These are phyloP conservation scores for Leptographium wingfieldii DNA, from an alignment of 2,329 filamentous ascomycete genomes.

Conservation along the genomic window DNA sequence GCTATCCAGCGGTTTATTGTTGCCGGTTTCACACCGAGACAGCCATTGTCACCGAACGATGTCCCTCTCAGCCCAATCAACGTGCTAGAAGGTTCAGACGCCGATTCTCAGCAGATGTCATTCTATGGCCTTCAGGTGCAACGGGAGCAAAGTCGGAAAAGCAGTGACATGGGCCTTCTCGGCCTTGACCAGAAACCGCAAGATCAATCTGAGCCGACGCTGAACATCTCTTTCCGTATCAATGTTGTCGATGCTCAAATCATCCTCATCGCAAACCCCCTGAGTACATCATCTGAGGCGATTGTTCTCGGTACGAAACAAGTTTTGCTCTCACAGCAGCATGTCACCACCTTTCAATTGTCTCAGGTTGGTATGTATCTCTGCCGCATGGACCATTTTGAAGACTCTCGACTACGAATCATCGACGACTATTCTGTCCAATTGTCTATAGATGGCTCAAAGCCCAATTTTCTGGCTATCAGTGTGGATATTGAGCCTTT, in stretches of 20 bases:
- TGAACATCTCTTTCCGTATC: slow-evolving; percentile 75
- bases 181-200: slow-evolving; percentile 4
- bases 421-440: slow-evolving; percentile 94
- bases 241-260: slow-evolving; percentile 95
- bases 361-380: slow-evolving; percentile 96
- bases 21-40: slow-evolving; percentile 55
- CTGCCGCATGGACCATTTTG: slow-evolving; percentile 96
- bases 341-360: slow-evolving; percentile 85
- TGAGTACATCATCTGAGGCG: slow-evolving; percentile 81
- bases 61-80: slow-evolving; percentile 43
- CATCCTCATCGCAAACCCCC: slow-evolving; percentile 89
- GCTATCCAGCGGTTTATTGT: slow-evolving; percentile 75
- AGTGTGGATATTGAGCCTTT: slow-evolving; percentile 82
- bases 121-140: slow-evolving; percentile 5
- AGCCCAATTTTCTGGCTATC: slow-evolving; percentile 58
- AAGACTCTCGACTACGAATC: slow-evolving; percentile 78
- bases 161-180: slow-evolving; percentile 3
- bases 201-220: slow-evolving; percentile 27
- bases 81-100: slow-evolving; percentile 44
- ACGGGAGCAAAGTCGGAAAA: neutral
- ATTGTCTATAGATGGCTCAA: slow-evolving; percentile 66
- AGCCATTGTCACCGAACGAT: slow-evolving; percentile 33
- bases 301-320: slow-evolving; percentile 94
- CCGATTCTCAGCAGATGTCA: slow-evolving; percentile 41
- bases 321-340: slow-evolving; percentile 82